Base-by-base conservation (phyloP, 768 basidiomycete genomes). In the Trametes cinnabarina region DNA sequence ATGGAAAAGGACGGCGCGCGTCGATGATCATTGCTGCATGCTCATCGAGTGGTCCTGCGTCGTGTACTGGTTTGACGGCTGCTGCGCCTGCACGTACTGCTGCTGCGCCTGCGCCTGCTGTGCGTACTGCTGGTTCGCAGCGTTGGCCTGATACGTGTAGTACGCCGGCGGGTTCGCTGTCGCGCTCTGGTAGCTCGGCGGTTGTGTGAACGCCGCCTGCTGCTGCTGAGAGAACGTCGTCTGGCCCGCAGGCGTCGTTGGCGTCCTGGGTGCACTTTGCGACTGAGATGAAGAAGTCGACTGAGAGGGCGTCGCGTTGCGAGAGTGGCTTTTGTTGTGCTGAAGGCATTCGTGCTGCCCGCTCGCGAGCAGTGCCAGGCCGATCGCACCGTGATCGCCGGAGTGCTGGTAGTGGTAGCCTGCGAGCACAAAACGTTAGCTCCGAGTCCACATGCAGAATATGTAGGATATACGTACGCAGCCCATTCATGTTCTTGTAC, bases 401-500 rank as follows among this genome's bases (percentile, higher is more conserved):
- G 90, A 90, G 73, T 98, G 96, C 72, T 94, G 90, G 70, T 98
- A 98, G 73, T 98, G 96, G 62, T 98, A 98, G 67, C 76, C 73
- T 77, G 58, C 19, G 25, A 19, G 44, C 50, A 47, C 30, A 42
- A 1, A 12, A 55, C 58, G 15, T 61, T 46, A 47, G 46, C 44
- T 12, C 39, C 40, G n/a, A 40, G 1, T n/a, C 39, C 25, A 39
- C n/a, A n/a, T n/a, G n/a, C n/a, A n/a, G n/a, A n/a, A n/a, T n/a
- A 47, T 23, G 35, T 49, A 39, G 5, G 37, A 28, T 26, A 51
- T 8, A 73, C 73, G 57, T 57, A 75, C 91, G 75, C 61, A 98
- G 76, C 0, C 96, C 96, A 72, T 98, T 98, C 94, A 98, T 96
- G 70, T 99, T 98, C 82, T 98, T 94, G 77, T 98, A 98, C 68